These are phyloP conservation scores for Litsea cubeba DNA, from an alignment of 164 flowering plant species.

Conservation along the genomic window DNA sequence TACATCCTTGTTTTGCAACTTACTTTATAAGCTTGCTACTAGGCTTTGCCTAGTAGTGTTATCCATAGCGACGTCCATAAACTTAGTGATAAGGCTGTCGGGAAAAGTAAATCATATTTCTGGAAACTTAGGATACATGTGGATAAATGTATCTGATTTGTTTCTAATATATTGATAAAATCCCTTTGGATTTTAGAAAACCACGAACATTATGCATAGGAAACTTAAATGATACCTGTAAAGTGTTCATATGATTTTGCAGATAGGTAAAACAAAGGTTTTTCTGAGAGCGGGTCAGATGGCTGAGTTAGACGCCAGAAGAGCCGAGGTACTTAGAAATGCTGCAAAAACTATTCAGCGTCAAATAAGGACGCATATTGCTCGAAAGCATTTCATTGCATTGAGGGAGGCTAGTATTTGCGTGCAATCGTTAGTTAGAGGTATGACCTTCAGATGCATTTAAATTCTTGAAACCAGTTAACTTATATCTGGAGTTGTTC, in stretches of 20 bases:
- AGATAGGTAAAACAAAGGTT: constrained; percentile 96
- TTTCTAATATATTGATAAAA: no score
- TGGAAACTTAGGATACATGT: no score
- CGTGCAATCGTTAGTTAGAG: constrained; percentile 66
- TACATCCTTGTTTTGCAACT: no score
- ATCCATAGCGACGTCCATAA: no score
- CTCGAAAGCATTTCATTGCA: constrained; percentile 49
- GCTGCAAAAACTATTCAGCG: constrained; percentile 66
- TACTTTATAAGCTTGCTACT: no score
- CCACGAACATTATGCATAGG: neutral
- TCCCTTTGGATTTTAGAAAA: no score
- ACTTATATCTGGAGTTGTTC: neutral
- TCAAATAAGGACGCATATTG: constrained; percentile 44
- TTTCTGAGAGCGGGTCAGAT: constrained; percentile 97
- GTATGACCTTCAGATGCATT: constrained; percentile 28
- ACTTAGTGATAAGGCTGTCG: no score
- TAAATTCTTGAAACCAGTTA: neutral
- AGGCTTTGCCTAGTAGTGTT: no score
- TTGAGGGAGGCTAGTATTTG: constrained; percentile 48
- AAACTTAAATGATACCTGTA: neutral
- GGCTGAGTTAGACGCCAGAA: constrained; percentile 87
- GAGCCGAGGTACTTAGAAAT: constrained; percentile 55
- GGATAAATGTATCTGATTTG: no score
- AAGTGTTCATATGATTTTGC: constrained; percentile 20
- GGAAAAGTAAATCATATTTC: no score